Percentiles rank a stretch among this genome's conserved stretches.
phyloP scores from a whole-genome alignment of 2,329 filamentous ascomycete species.

The Chrysoporthe puriensis region DNA sequence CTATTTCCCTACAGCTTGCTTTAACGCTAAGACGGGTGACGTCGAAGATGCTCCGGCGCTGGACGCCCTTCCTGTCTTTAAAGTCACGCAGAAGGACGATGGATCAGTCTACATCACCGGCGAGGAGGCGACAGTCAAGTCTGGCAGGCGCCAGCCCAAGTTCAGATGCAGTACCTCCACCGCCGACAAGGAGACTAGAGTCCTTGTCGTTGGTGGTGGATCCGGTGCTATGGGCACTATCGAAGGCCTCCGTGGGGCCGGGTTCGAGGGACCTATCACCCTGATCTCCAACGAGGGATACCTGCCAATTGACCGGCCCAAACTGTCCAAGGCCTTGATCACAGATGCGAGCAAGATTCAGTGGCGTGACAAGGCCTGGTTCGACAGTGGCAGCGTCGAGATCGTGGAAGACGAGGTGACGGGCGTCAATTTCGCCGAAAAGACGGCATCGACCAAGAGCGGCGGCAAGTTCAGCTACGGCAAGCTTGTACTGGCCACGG shows the following conservation, averaged over 20 bases:
- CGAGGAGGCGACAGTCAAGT: constrained; percentile 77
- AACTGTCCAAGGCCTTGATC: constrained; percentile 91
- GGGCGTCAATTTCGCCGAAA: constrained; percentile 73
- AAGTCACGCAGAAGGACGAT: constrained; percentile 78
- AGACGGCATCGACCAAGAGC: constrained; percentile 73
- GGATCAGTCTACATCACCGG: constrained; percentile 84
- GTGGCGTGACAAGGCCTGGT: constrained; percentile 78
- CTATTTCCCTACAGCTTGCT: constrained; percentile 69
- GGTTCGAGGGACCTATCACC: constrained; percentile 79
- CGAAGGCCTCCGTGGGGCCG: constrained; percentile 80
- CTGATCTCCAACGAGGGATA: constrained; percentile 84
- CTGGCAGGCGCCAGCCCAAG: constrained; percentile 72
- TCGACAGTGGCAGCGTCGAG: constrained; percentile 63
- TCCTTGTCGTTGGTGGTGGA: constrained; percentile 88
- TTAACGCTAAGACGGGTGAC: constrained; percentile 85
- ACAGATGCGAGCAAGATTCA: constrained; percentile 79
- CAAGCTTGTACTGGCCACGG: constrained; percentile 89
- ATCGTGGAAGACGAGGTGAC: constrained; percentile 68
- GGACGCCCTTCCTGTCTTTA: constrained; percentile 82
- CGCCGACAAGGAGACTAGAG: constrained; percentile 59
- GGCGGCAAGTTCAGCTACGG: constrained; percentile 76
- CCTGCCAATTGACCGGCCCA: constrained; percentile 88
- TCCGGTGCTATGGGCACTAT: constrained; percentile 81
- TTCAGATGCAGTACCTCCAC: constrained; percentile 65
- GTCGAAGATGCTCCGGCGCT: constrained; percentile 93